phyloP scores from a whole-genome alignment of 345 rosid genomes.

The Dovyalis caffra region DNA sequence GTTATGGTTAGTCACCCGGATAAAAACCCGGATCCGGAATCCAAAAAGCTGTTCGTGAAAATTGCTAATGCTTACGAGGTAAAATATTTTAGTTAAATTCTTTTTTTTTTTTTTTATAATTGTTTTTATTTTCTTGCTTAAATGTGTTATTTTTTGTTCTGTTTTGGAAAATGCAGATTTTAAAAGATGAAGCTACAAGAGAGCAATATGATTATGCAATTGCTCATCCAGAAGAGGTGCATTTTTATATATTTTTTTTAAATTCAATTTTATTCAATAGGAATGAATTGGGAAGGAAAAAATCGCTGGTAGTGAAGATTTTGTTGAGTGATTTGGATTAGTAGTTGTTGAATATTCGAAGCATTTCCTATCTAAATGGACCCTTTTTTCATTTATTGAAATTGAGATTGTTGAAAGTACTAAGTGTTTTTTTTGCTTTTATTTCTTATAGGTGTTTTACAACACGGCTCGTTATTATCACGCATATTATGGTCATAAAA shows the following conservation, averaged over 20 bases:
- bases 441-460: constrained; percentile 65
- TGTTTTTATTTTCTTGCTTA: not conserved
- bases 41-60: constrained; percentile 80
- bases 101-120: not conserved
- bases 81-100: constrained; percentile 6
- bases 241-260: not conserved
- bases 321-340: not conserved
- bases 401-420: not conserved
- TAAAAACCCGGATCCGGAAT: constrained; percentile 97
- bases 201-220: constrained; percentile 91
- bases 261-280: too few species aligned
- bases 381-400: not conserved
- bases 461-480: constrained; percentile 89
- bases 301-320: too few species aligned
- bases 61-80: constrained; percentile 98
- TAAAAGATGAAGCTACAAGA: constrained; percentile 96
- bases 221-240: constrained; percentile 94
- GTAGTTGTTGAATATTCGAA: not conserved
- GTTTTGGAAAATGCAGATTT: constrained; percentile 48
- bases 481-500: constrained; percentile 91
- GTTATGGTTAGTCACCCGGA: constrained; percentile 72
- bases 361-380: not conserved
- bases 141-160: not conserved
- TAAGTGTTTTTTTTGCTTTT: not conserved
- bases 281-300: too few species aligned